phyloP scores from a whole-genome alignment of 106 monocot genomes.

The Acorus gramineus region DNA sequence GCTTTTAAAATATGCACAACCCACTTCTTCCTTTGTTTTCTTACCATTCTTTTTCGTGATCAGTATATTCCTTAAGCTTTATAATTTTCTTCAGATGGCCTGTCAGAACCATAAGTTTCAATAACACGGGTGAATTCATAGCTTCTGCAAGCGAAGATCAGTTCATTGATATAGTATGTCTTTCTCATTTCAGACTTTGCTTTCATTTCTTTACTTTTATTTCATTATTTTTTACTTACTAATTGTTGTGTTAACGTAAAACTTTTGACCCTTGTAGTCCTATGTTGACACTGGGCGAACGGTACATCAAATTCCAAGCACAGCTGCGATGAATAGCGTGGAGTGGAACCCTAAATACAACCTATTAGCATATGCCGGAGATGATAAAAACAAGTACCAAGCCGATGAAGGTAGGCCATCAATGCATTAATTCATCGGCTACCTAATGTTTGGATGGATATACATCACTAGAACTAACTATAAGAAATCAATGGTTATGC shows the following conservation, averaged over 20 bases:
- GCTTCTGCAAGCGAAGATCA: slow-evolving; percentile 95
- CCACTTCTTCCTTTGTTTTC: no score
- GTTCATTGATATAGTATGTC: slow-evolving; percentile 82
- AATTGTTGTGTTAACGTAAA: slow-evolving; percentile 5
- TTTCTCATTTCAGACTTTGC: not conserved
- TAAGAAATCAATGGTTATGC: not conserved
- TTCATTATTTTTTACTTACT: not conserved
- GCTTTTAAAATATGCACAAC: no score
- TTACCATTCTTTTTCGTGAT: no score
- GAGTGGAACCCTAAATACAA: slow-evolving; percentile 98
- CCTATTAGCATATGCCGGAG: slow-evolving; percentile 88
- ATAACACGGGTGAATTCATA: slow-evolving; percentile 82
- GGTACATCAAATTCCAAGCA: slow-evolving; percentile 83
- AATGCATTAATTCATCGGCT: not conserved
- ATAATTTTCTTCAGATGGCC: slow-evolving; percentile 57
- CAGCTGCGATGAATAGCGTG: slow-evolving; percentile 94
- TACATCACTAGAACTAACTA: not conserved
- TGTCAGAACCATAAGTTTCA: slow-evolving; percentile 93
- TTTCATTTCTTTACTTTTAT: not conserved
- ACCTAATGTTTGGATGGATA: not conserved
- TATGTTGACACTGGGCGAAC: slow-evolving; percentile 76
- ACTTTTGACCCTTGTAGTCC: slow-evolving; percentile 24
- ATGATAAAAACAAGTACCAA: slow-evolving; percentile 94
- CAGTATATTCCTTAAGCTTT: no score
- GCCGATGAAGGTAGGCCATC: slow-evolving; percentile 54